Evolutionary conservation across 2,329 filamentous ascomycete species (phyloP).

Genomic region (Trichoderma guizhouense): DNA sequence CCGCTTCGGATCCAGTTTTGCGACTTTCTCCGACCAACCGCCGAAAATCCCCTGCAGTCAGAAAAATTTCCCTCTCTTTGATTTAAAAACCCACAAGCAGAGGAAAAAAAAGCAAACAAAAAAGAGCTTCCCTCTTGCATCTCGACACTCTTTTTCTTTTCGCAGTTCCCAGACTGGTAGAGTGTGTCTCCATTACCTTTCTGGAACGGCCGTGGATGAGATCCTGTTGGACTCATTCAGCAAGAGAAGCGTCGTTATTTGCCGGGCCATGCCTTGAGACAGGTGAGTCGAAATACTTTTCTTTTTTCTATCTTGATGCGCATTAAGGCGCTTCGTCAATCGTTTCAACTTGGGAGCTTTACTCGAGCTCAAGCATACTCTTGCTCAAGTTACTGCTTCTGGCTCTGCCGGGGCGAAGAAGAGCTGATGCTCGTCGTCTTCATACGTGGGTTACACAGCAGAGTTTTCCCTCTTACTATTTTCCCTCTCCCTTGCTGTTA

Average conservation of each 20-base stretch:
- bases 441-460: not conserved
- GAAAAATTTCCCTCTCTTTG: slow-evolving; percentile 12
- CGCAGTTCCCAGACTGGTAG: slow-evolving; percentile 8
- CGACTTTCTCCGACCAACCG: slow-evolving; percentile 11
- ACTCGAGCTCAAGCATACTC: not conserved
- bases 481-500: slow-evolving; percentile 28
- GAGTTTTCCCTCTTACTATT: not conserved
- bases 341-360: not conserved
- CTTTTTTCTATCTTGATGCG: not conserved
- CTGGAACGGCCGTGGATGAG: slow-evolving; percentile 8
- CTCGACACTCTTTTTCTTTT: not conserved
- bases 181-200: not conserved
- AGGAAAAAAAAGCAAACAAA: not conserved
- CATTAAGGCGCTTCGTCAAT: not conserved
- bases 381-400: not conserved
- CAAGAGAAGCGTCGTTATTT: slow-evolving; percentile 21
- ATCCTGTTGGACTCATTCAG: slow-evolving; percentile 4
- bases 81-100: not conserved
- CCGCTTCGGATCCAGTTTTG: slow-evolving; percentile 2
- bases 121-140: not conserved
- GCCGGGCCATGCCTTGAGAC: slow-evolving; percentile 30
- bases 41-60: not conserved
- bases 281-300: slow-evolving; percentile 26
- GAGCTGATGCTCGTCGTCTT: not conserved
- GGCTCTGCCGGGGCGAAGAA: not conserved